phyloP scores from a whole-genome alignment of 306 rosid species.

The Trifolium repens region DNA sequence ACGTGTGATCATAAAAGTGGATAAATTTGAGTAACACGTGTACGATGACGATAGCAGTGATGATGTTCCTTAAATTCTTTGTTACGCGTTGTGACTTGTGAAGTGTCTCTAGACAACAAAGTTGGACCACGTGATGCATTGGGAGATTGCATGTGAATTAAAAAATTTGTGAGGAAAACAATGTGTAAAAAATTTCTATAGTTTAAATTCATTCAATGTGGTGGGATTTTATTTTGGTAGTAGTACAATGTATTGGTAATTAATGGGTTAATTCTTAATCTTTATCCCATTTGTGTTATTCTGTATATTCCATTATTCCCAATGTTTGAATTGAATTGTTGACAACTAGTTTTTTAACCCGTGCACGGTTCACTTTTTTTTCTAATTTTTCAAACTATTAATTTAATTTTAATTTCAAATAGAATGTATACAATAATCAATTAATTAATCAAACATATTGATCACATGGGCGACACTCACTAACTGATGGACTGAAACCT shows the following conservation, averaged over 20 bases:
- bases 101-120: neutral
- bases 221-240: slow-evolving; percentile 3
- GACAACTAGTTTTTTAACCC: too few relatives aligned
- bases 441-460: too few relatives aligned
- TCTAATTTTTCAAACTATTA: too few relatives aligned
- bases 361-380: too few relatives aligned
- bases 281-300: too few relatives aligned
- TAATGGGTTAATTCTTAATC: neutral
- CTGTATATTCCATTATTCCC: too few relatives aligned
- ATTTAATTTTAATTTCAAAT: too few relatives aligned
- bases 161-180: neutral
- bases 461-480: too few relatives aligned
- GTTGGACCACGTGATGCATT: neutral
- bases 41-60: neutral
- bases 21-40: neutral
- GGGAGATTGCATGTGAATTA: neutral
- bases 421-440: too few relatives aligned
- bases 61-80: neutral
- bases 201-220: neutral
- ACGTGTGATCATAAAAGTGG: neutral
- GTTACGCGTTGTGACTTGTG: slow-evolving; percentile 28
- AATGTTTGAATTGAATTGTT: too few relatives aligned
- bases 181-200: neutral
- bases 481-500: too few relatives aligned
- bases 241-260: neutral